A percentile compares a stretch with the other conserved stretches of the same genome.
Conservation (phyloP, 768 basidiomycete genomes). For the Sarcomyxa edulis region DNA sequence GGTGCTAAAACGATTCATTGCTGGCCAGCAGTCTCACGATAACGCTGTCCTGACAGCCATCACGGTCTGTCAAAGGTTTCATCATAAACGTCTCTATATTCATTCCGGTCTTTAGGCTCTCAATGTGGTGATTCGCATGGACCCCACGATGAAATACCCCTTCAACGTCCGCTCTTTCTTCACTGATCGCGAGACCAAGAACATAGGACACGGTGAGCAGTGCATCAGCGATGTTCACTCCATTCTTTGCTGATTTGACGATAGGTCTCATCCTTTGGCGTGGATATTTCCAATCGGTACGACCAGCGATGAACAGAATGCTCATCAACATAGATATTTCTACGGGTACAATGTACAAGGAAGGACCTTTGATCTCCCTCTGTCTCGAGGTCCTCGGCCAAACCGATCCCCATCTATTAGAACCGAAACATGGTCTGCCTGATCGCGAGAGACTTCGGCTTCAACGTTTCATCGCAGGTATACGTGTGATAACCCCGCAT, state of each 20-base stretch:
- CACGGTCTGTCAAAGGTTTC: slow-evolving; percentile 47
- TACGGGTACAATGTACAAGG: slow-evolving; percentile 67
- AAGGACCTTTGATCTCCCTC: slow-evolving; percentile 47
- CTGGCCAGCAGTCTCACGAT: slow-evolving; percentile 59
- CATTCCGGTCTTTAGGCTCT: slow-evolving; percentile 36
- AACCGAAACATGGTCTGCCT: slow-evolving; percentile 39
- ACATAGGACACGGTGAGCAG: slow-evolving; percentile 39
- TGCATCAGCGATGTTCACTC: too few species aligned
- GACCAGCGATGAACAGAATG: slow-evolving; percentile 56
- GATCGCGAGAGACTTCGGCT: slow-evolving; percentile 53
- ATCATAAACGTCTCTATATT: background rate
- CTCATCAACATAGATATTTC: slow-evolving; percentile 67
- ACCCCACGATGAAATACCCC: slow-evolving; percentile 57
- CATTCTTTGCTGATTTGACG: too few species aligned
- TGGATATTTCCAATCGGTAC: slow-evolving; percentile 69
- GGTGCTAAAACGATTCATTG: slow-evolving; percentile 51
- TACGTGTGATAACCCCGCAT: slow-evolving; percentile 41
- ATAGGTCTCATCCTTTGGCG: slow-evolving; percentile 66
- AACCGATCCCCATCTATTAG: slow-evolving; percentile 25
- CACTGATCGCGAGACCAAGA: slow-evolving; percentile 49
- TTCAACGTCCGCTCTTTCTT: slow-evolving; percentile 75
- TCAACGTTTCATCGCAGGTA: slow-evolving; percentile 49
- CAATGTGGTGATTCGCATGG: slow-evolving; percentile 71
- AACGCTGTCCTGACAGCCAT: slow-evolving; percentile 61
- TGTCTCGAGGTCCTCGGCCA: slow-evolving; percentile 45